Evolutionary conservation across 441 rosid genomes (phyloP).

Genomic region (Melastoma candidum): DNA sequence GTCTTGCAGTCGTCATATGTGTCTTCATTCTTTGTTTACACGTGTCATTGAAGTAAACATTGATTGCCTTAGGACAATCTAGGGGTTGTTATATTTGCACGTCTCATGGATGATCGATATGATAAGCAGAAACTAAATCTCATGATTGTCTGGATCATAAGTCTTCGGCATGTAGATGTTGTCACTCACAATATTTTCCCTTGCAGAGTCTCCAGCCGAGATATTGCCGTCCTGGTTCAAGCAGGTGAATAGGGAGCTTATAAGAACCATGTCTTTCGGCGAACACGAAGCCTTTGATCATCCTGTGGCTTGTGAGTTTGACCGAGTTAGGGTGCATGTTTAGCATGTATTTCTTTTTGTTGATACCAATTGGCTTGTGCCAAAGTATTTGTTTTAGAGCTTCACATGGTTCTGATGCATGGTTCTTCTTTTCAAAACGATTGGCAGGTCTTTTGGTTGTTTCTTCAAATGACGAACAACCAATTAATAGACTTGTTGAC

Average conservation of each 20-base stretch:
- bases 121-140: too few species aligned
- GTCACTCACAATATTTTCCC: constrained; percentile 11
- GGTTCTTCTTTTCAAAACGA: constrained; percentile 14
- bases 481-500: constrained; percentile 71
- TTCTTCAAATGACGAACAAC: constrained; percentile 91
- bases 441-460: constrained; percentile 82
- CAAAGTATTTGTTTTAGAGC: not conserved
- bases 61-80: too few species aligned
- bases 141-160: not conserved
- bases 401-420: constrained; percentile 11
- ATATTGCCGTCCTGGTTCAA: constrained; percentile 85
- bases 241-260: constrained; percentile 70
- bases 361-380: constrained; percentile 8
- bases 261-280: constrained; percentile 61
- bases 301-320: constrained; percentile 91
- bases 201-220: constrained; percentile 72
- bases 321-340: constrained; percentile 12
- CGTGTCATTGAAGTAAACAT: too few species aligned
- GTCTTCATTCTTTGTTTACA: too few species aligned
- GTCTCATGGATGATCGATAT: too few species aligned
- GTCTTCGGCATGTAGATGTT: constrained; percentile 10
- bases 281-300: constrained; percentile 98
- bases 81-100: too few species aligned
- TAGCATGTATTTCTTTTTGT: constrained; percentile 10
- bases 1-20: too few species aligned